A percentile compares a stretch with the other conserved stretches of the same genome.
Evolutionary conservation across 192 early-diverging fungal species (phyloP).

Genomic region (Nowakowskiella sp.): DNA sequence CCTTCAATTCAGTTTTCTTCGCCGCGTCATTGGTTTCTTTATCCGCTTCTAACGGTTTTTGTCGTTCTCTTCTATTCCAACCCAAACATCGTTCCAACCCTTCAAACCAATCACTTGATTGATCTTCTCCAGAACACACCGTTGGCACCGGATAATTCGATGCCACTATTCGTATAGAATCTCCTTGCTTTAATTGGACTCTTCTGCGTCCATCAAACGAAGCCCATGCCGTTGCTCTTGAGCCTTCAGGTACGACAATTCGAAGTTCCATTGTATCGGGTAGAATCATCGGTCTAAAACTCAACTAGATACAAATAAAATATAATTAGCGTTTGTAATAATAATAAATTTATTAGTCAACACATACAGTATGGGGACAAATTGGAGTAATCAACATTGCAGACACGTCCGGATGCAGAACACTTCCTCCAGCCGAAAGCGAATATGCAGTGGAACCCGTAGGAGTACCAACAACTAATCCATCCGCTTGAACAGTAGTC

Average conservation of each 20-base stretch:
- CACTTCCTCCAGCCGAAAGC: constrained; percentile 85
- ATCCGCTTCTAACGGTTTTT: constrained; percentile 86
- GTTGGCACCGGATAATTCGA: constrained; percentile 83
- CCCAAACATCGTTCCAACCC: constrained; percentile 72
- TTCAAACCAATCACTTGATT: constrained; percentile 86
- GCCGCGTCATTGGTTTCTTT: too few relatives aligned
- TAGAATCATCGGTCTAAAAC: constrained; percentile 92
- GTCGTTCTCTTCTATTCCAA: constrained; percentile 89
- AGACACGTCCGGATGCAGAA: constrained; percentile 93
- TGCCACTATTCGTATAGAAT: constrained; percentile 79
- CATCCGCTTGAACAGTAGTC: constrained; percentile 95
- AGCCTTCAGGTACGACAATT: constrained; percentile 66
- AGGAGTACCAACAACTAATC: constrained; percentile 86
- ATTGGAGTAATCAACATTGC: constrained; percentile 66
- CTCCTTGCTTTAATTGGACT: constrained; percentile 77
- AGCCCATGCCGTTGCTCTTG: constrained; percentile 79
- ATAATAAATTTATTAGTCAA: constrained; percentile 1
- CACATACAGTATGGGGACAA: constrained; percentile 41
- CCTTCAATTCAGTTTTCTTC: too few relatives aligned
- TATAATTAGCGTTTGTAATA: too few relatives aligned
- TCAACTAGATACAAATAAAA: too few relatives aligned
- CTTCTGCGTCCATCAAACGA: constrained; percentile 92
- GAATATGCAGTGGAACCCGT: constrained; percentile 65
- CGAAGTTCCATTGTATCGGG: constrained; percentile 87
- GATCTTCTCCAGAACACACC: constrained; percentile 57